Evolutionary conservation across 164 flowering plant species (phyloP).

Genomic region (Vitis riparia): DNA sequence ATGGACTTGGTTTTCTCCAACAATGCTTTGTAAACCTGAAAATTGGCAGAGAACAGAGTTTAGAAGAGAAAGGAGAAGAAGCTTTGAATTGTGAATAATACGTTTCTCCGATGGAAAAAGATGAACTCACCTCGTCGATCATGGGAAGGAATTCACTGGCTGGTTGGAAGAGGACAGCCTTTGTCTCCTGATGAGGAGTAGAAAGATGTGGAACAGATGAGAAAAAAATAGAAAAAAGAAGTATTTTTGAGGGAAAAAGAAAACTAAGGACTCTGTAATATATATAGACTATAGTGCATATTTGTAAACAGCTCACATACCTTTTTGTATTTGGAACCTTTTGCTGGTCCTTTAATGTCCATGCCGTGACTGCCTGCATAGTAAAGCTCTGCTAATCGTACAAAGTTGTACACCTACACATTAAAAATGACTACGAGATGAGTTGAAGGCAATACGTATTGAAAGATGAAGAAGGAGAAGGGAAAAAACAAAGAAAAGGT

Average conservation of each 20-base stretch:
- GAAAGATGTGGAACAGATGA: neutral
- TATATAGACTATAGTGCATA: neutral
- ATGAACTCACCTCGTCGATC: slow-evolving; percentile 52
- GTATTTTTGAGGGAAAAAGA: neutral
- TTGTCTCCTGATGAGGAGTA: slow-evolving; percentile 24
- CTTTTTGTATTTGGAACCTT: slow-evolving; percentile 42
- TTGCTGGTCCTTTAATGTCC: slow-evolving; percentile 70
- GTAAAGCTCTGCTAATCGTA: slow-evolving; percentile 59
- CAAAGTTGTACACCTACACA: slow-evolving; percentile 43
- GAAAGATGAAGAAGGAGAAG: too few relatives aligned
- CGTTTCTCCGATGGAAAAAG: neutral
- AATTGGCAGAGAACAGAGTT: neutral
- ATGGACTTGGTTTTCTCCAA: slow-evolving; percentile 70
- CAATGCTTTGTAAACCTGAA: slow-evolving; percentile 48
- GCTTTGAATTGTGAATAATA: too few relatives aligned
- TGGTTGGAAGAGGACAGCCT: slow-evolving; percentile 50
- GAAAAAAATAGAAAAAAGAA: neutral
- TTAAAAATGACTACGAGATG: neutral
- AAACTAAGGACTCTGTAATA: neutral
- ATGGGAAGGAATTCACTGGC: slow-evolving; percentile 69
- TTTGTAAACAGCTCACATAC: slow-evolving; percentile 20
- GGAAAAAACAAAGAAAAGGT: neutral
- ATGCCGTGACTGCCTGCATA: slow-evolving; percentile 78
- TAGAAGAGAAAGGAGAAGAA: too few relatives aligned
- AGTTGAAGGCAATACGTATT: too few relatives aligned